Evolutionary conservation across 768 basidiomycete species (phyloP).

Genomic region (Suillus sp.): DNA sequence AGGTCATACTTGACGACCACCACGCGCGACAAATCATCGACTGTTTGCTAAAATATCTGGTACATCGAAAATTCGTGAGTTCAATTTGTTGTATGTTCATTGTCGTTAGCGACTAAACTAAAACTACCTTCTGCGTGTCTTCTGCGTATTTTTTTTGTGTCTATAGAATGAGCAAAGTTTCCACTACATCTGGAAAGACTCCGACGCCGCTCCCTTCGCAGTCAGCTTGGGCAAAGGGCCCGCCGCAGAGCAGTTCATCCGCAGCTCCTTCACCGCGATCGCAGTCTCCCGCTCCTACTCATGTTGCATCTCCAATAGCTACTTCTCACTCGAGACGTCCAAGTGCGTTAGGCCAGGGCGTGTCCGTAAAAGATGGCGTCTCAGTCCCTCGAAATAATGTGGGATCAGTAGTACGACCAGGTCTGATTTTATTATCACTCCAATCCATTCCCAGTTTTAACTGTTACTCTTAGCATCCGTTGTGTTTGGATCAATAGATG

Average conservation of each 20-base stretch:
- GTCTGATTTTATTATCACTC: conserved; percentile 39
- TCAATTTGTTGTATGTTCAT: conserved; percentile 25
- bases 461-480: conserved; percentile 54
- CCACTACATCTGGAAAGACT: conserved; percentile 73
- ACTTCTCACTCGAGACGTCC: conserved; percentile 76
- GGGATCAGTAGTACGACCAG: conserved; percentile 66
- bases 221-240: conserved; percentile 92
- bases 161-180: conserved; percentile 91
- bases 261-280: conserved; percentile 66
- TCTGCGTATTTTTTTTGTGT: conserved; percentile 8
- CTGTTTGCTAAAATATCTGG: conserved; percentile 49
- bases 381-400: conserved; percentile 65
- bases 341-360: conserved; percentile 70
- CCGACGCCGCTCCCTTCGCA: conserved; percentile 71
- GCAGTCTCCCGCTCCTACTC: conserved; percentile 71
- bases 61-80: conserved; percentile 46
- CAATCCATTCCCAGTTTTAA: conserved; percentile 8
- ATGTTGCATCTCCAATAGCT: conserved; percentile 44
- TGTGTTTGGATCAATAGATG: conserved; percentile 91
- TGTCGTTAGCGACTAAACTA: conserved; percentile 3
- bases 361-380: conserved; percentile 80
- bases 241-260: conserved; percentile 59
- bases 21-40: conserved; percentile 61
- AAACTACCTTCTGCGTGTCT: neutral
- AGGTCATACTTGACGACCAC: conserved; percentile 88